phyloP scores from a whole-genome alignment of 2,329 filamentous ascomycete species.

The Clarireedia hainanense region DNA sequence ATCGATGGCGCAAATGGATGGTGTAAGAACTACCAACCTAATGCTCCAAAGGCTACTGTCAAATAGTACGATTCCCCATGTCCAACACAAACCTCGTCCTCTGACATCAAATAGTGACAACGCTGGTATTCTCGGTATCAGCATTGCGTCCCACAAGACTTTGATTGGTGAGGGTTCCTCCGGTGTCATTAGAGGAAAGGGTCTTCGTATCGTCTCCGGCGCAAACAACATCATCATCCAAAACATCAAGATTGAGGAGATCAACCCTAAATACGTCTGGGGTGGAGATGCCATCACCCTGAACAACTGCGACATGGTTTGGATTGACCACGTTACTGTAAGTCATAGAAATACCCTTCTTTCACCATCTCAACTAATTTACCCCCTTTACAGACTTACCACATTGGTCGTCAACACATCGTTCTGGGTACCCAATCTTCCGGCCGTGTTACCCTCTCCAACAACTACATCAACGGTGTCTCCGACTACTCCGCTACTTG shows the following conservation, averaged over 20 bases:
- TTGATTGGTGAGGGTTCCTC: slow-evolving; percentile 24
- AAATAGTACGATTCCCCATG: slow-evolving; percentile 7
- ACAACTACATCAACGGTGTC: slow-evolving; percentile 38
- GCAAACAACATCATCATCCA: slow-evolving; percentile 23
- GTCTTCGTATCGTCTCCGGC: slow-evolving; percentile 23
- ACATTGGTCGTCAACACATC: slow-evolving; percentile 38
- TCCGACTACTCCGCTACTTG: slow-evolving; percentile 37
- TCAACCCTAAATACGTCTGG: slow-evolving; percentile 34
- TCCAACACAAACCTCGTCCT: no score
- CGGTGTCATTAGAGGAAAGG: slow-evolving; percentile 26
- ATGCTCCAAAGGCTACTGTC: slow-evolving; percentile 6
- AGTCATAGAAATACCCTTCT: no score
- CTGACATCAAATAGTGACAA: slow-evolving; percentile 10
- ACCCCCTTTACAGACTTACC: background rate
- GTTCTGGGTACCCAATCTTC: slow-evolving; percentile 30
- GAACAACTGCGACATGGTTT: slow-evolving; percentile 29
- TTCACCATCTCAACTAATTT: no score
- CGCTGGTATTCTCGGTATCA: slow-evolving; percentile 22
- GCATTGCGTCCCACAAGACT: slow-evolving; percentile 24
- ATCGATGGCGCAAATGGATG: slow-evolving; percentile 36
- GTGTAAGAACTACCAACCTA: background rate
- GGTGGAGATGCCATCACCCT: slow-evolving; percentile 32
- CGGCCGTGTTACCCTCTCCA: slow-evolving; percentile 37
- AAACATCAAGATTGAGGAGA: slow-evolving; percentile 25
- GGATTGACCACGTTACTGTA: slow-evolving; percentile 32